phyloP scores from a whole-genome alignment of 495 filamentous ascomycete species.

The Talaromyces stipitatus region DNA sequence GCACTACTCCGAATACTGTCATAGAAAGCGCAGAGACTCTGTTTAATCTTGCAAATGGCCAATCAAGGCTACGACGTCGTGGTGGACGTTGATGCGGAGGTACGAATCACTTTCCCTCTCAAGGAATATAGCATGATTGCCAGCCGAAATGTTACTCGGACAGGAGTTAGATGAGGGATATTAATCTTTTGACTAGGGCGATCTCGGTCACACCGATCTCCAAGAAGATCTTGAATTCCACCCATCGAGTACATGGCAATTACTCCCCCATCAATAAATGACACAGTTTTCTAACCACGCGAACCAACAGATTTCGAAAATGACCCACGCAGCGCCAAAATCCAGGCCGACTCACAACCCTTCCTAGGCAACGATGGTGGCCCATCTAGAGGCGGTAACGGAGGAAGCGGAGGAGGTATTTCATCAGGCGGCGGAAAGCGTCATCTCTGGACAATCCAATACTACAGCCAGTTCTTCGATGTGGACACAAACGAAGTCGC shows the following conservation, averaged over 20 bases:
- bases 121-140: background rate
- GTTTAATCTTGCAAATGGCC: slow-evolving; percentile 50
- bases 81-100: slow-evolving; percentile 92
- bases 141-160: background rate
- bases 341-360: slow-evolving; percentile 47
- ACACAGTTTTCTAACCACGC: background rate
- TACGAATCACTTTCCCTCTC: slow-evolving; percentile 19
- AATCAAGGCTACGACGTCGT: slow-evolving; percentile 92
- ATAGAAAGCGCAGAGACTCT: background rate
- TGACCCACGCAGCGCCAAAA: slow-evolving; percentile 48
- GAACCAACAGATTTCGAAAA: slow-evolving; percentile 43
- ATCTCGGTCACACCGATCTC: slow-evolving; percentile 94
- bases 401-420: slow-evolving; percentile 22
- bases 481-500: slow-evolving; percentile 88
- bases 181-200: slow-evolving; percentile 53
- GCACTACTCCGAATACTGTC: background rate
- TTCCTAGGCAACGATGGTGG: slow-evolving; percentile 54
- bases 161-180: background rate
- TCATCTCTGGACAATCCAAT: slow-evolving; percentile 83
- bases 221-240: slow-evolving; percentile 99
- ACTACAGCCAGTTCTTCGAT: slow-evolving; percentile 97
- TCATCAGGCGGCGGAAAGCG: slow-evolving; percentile 58
- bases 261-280: background rate
- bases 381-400: slow-evolving; percentile 17
- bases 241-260: slow-evolving; percentile 58